Evolutionary conservation across 352 stramenopile genomes (phyloP).

Genomic region (Thraustochytrium striatum): DNA sequence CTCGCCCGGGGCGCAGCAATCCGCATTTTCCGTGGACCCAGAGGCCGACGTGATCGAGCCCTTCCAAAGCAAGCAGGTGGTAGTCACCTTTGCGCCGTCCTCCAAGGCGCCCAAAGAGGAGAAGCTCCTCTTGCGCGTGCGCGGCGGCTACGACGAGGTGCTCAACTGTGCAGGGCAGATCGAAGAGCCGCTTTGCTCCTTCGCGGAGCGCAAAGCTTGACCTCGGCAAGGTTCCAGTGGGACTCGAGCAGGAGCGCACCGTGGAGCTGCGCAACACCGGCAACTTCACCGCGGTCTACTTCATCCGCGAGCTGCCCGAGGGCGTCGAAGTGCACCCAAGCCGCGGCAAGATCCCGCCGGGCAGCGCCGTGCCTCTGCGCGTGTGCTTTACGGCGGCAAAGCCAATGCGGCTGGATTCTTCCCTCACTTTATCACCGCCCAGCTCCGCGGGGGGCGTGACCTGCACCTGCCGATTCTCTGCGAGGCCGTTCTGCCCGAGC

Average conservation of each 20-base stretch:
- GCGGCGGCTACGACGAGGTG: constrained; percentile 54
- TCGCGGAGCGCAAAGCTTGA: constrained; percentile 60
- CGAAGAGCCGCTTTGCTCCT: constrained; percentile 51
- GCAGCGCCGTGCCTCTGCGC: constrained; percentile 33
- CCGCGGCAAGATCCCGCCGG: constrained; percentile 14
- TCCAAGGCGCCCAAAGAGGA: constrained; percentile 54
- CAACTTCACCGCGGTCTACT: constrained; percentile 53
- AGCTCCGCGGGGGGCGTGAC: constrained; percentile 69
- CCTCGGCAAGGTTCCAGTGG: constrained; percentile 72
- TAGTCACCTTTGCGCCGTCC: constrained; percentile 57
- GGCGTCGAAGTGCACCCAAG: constrained; percentile 15
- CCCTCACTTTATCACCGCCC: constrained; percentile 51
- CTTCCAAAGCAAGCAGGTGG: constrained; percentile 50
- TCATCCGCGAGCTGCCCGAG: constrained; percentile 48
- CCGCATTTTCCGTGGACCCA: constrained; percentile 59
- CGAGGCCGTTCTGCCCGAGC: constrained; percentile 70
- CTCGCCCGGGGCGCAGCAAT: not conserved
- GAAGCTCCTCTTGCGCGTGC: constrained; percentile 56
- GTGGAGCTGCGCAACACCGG: constrained; percentile 58
- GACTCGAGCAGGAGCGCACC: constrained; percentile 55
- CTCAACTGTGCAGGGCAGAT: constrained; percentile 51
- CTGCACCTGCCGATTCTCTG: constrained; percentile 65
- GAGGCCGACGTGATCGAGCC: constrained; percentile 57
- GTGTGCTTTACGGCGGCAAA: constrained; percentile 47
- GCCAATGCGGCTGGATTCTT: constrained; percentile 31